phyloP scores from a whole-genome alignment of 805 yeast species.

The Candida succiphila region DNA sequence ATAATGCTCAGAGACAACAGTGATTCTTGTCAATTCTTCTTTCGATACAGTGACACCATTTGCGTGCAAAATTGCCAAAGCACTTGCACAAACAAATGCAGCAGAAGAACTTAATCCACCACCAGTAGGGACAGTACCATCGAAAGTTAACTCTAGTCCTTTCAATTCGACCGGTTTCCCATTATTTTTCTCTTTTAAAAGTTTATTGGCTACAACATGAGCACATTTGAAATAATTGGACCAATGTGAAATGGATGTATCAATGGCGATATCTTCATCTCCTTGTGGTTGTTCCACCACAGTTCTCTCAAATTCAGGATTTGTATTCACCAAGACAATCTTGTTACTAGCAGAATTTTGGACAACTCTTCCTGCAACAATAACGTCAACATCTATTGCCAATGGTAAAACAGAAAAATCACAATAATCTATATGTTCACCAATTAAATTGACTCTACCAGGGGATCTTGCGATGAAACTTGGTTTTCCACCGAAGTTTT shows the following conservation, averaged over 20 bases:
- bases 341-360: conserved; percentile 1
- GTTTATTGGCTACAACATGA: conserved; percentile 46
- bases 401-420: conserved; percentile 61
- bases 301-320: conserved; percentile 24
- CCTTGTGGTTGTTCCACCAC: conserved; percentile 28
- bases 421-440: conserved; percentile 68
- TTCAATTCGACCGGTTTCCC: conserved; percentile 18
- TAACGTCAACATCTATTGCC: conserved; percentile 58
- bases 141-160: conserved; percentile 43
- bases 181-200: conserved; percentile 16
- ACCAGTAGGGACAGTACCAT: conserved; percentile 65
- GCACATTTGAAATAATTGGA: conserved; percentile 64
- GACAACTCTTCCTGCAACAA: conserved; percentile 36
- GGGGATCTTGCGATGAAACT: conserved; percentile 53
- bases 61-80: conserved; percentile 45
- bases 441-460: conserved; percentile 68
- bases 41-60: conserved; percentile 36
- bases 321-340: conserved; percentile 23
- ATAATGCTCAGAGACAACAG: conserved; percentile 59
- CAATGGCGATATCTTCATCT: conserved; percentile 34
- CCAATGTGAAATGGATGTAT: conserved; percentile 45
- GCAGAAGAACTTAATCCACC: conserved; percentile 67
- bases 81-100: conserved; percentile 58
- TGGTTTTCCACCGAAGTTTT: conserved; percentile 25
- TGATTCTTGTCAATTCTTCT: conserved; percentile 43